A percentile compares a stretch with the other conserved stretches of the same genome.
phyloP scores from a whole-genome alignment of 306 rosid genomes.

The Sechiopsis laciniata region DNA sequence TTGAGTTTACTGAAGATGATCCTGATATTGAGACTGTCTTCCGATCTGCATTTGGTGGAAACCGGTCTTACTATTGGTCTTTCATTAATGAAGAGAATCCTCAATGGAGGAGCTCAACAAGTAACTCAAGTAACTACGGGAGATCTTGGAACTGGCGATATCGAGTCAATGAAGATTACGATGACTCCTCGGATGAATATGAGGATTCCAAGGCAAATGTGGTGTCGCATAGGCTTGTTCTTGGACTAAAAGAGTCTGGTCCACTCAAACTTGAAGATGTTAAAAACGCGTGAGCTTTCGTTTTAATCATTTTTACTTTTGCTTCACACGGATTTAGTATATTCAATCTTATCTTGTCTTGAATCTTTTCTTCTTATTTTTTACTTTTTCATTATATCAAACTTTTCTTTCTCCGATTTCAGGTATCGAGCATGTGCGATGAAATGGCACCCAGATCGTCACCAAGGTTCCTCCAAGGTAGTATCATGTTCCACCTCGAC shows the following conservation, averaged over 20 bases:
- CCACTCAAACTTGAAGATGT: slow-evolving; percentile 72
- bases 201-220: slow-evolving; percentile 33
- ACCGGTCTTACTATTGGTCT: slow-evolving; percentile 48
- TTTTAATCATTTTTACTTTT: background rate
- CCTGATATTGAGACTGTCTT: slow-evolving; percentile 53
- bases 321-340: background rate
- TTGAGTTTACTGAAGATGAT: slow-evolving; percentile 55
- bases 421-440: slow-evolving; percentile 74
- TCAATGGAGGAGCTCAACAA: slow-evolving; percentile 56
- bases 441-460: slow-evolving; percentile 97
- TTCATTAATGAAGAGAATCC: slow-evolving; percentile 59
- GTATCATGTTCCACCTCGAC: slow-evolving; percentile 8
- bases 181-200: slow-evolving; percentile 40
- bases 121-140: slow-evolving; percentile 32
- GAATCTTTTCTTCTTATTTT: background rate
- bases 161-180: slow-evolving; percentile 37
- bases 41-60: slow-evolving; percentile 57
- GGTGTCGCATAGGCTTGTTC: slow-evolving; percentile 57
- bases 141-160: slow-evolving; percentile 52
- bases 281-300: slow-evolving; percentile 68
- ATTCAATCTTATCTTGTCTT: background rate
- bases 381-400: background rate
- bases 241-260: slow-evolving; percentile 65
- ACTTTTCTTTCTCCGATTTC: slow-evolving; percentile 16
- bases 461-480: slow-evolving; percentile 79